These are phyloP conservation scores for Mucor saturninus DNA, from an alignment of 371 early-diverging fungal genomes.

Conservation along the genomic window DNA sequence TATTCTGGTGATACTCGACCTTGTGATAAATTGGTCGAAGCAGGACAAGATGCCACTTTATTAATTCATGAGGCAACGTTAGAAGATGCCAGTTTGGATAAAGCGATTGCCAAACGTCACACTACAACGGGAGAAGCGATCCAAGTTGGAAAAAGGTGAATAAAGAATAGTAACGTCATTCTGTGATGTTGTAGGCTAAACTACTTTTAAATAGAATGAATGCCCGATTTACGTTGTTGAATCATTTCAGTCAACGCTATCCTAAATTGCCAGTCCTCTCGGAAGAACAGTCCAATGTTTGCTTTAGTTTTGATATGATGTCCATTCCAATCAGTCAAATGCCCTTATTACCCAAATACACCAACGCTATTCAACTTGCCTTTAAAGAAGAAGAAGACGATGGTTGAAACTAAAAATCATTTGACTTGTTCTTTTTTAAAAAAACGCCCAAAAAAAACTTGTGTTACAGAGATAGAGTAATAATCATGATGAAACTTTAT, in stretches of 20 bases:
- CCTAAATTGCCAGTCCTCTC: constrained; percentile 75
- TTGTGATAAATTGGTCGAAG: constrained; percentile 70
- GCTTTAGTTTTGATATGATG: constrained; percentile 90
- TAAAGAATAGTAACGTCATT: background rate
- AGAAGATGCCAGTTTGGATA: constrained; percentile 77
- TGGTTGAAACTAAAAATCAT: constrained; percentile 12
- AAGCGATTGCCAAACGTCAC: constrained; percentile 90
- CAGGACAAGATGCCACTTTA: constrained; percentile 77
- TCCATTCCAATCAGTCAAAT: constrained; percentile 65
- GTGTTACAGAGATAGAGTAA: constrained; percentile 4
- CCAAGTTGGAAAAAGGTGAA: constrained; percentile 71
- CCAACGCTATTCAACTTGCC: constrained; percentile 59
- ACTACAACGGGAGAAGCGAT: constrained; percentile 92
- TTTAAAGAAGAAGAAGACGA: constrained; percentile 60
- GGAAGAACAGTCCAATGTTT: constrained; percentile 55
- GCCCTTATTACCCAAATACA: constrained; percentile 61
- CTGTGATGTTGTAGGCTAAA: background rate
- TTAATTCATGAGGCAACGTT: constrained; percentile 98
- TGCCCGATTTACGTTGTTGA: constrained; percentile 85
- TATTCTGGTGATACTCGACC: constrained; percentile 99
- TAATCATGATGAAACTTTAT: constrained; percentile 22
- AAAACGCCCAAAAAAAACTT: constrained; percentile 8
- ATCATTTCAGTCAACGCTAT: constrained; percentile 99
- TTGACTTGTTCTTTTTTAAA: background rate
- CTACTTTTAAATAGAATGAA: constrained; percentile 62